Conservation (phyloP, 257 asterid species). For the Solanum appendiculatum region DNA sequence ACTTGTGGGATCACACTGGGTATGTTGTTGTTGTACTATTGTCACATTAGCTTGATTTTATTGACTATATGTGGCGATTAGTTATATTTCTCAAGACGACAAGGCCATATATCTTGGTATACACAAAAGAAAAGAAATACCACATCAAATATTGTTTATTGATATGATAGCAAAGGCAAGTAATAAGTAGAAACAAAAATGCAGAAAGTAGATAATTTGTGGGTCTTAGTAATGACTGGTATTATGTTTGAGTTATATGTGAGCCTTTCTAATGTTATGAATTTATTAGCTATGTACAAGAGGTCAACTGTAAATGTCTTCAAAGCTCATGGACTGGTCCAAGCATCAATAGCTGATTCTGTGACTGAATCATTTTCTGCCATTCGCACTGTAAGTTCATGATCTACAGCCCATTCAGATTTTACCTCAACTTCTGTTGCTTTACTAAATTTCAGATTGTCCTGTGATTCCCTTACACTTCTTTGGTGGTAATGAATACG, state of each 20-base stretch:
- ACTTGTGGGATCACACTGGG: not conserved
- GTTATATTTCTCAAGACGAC: not conserved
- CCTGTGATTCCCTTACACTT: not conserved
- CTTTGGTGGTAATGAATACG: not conserved
- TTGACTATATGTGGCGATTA: not conserved
- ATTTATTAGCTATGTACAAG: constrained; percentile 68
- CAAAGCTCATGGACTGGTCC: constrained; percentile 89
- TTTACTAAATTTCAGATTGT: not conserved
- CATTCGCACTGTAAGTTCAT: constrained; percentile 77
- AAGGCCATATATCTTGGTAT: not conserved
- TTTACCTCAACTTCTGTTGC: not conserved
- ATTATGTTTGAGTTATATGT: not conserved
- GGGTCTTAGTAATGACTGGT: not conserved
- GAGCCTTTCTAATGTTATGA: constrained; percentile 5
- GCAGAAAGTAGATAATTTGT: not conserved
- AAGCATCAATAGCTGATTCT: constrained; percentile 87
- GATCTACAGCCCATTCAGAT: not conserved
- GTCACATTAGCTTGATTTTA: not conserved
- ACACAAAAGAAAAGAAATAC: not conserved
- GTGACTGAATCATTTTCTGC: constrained; percentile 81
- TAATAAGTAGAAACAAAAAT: not conserved
- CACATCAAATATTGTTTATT: not conserved
- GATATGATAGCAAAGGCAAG: not conserved
- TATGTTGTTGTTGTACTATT: not conserved
- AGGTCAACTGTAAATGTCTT: constrained; percentile 84